Percentiles rank a stretch among this genome's conserved stretches.
phyloP scores from a whole-genome alignment of 257 asterid species.

The Solanum tacnaense region DNA sequence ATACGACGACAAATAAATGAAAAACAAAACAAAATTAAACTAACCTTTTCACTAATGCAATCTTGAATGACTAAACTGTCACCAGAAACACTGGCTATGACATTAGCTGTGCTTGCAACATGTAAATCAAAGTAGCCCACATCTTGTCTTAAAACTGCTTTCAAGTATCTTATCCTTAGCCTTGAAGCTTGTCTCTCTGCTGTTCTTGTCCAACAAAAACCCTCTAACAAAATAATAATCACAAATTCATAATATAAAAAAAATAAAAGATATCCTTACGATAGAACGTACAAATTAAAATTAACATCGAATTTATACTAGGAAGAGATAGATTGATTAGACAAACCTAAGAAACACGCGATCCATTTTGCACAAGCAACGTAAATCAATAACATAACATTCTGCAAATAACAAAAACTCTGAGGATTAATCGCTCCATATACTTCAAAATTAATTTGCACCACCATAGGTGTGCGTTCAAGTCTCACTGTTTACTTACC shows the following conservation, averaged over 20 bases:
- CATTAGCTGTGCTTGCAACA: too few species aligned
- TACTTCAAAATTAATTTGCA: not conserved
- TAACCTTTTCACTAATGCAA: slow-evolving; percentile 80
- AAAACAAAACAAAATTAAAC: too few species aligned
- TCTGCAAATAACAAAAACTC: slow-evolving; percentile 26
- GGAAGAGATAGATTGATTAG: not conserved
- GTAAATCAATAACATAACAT: slow-evolving; percentile 57
- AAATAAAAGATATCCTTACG: not conserved
- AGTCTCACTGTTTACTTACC: slow-evolving; percentile 21
- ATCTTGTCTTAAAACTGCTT: slow-evolving; percentile 88
- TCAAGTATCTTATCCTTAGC: slow-evolving; percentile 48
- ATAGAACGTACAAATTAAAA: not conserved
- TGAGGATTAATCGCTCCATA: not conserved
- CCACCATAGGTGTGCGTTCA: not conserved
- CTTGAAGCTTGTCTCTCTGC: slow-evolving; percentile 85
- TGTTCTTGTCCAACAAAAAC: slow-evolving; percentile 91
- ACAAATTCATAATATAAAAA: too few species aligned
- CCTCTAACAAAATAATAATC: slow-evolving; percentile 35
- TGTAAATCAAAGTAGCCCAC: slow-evolving; percentile 31
- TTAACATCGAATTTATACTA: not conserved
- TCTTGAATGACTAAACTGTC: slow-evolving; percentile 79
- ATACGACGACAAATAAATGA: too few species aligned
- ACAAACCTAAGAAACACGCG: slow-evolving; percentile 65
- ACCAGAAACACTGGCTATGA: slow-evolving; percentile 60
- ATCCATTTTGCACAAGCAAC: slow-evolving; percentile 68